Conservation (phyloP, 1,284 basidiomycete species). For the Cutaneotrichosporon spelunceum region DNA sequence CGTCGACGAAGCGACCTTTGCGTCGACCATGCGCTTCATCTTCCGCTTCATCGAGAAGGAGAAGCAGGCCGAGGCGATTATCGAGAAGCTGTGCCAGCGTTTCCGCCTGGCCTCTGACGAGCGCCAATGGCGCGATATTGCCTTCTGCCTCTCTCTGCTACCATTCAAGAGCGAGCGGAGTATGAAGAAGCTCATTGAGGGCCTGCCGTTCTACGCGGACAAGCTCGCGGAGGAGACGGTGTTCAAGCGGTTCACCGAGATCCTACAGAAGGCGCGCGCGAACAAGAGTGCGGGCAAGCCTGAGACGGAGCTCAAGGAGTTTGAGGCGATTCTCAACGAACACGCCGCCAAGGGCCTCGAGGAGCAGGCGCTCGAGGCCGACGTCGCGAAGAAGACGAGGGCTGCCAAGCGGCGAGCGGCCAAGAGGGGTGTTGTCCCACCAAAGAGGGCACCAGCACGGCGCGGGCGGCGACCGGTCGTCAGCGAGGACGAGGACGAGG, state of each 20-base stretch:
- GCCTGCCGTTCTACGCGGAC: constrained; percentile 85
- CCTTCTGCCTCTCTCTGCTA: constrained; percentile 87
- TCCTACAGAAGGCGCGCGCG: constrained; percentile 73
- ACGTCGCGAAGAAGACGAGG: constrained; percentile 74
- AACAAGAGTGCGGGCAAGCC: constrained; percentile 89
- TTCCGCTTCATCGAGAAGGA: constrained; percentile 99
- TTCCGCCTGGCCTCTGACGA: constrained; percentile 85
- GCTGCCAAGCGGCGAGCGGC: constrained; percentile 65
- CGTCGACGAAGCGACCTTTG: constrained; percentile 87
- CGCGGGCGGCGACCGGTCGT: constrained; percentile 11
- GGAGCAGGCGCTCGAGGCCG: constrained; percentile 81
- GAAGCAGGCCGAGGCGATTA: constrained; percentile 90
- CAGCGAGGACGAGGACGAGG: constrained; percentile 10
- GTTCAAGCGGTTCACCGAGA: constrained; percentile 80
- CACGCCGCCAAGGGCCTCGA: constrained; percentile 81
- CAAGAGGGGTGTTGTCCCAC: constrained; percentile 24
- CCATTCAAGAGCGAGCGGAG: constrained; percentile 97
- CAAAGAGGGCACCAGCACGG: not conserved
- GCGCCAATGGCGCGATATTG: constrained; percentile 95
- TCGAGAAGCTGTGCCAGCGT: constrained; percentile 90
- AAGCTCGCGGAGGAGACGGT: constrained; percentile 88
- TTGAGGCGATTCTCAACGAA: constrained; percentile 81
- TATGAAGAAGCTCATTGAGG: constrained; percentile 93
- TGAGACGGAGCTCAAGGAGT: constrained; percentile 83
- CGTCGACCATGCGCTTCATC: constrained; percentile 90